Evolutionary conservation across 2,329 filamentous ascomycete genomes (phyloP).

Genomic region (Juglanconis oblonga): DNA sequence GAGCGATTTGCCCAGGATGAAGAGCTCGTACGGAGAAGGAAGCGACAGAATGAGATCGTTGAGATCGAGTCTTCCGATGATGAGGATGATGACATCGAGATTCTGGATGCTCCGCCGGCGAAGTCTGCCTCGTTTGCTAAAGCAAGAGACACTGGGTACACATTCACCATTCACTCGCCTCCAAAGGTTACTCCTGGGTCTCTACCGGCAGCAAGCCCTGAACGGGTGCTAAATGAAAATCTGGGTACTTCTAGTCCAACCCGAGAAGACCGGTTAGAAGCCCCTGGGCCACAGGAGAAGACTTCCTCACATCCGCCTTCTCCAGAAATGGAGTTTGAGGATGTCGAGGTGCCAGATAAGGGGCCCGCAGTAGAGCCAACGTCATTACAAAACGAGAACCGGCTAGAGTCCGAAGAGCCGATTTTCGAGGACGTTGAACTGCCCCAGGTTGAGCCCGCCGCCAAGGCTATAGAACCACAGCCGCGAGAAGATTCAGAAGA

Average conservation of each 20-base stretch:
- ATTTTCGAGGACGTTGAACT: conserved; percentile 32
- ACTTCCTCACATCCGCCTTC: conserved; percentile 18
- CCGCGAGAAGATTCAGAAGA: conserved; percentile 25
- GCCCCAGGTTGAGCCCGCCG: background rate
- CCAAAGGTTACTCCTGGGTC: conserved; percentile 22
- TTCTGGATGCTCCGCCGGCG: conserved; percentile 45
- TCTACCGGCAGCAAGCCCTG: background rate
- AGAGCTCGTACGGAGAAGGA: conserved; percentile 41
- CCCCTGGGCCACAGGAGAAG: too few relatives aligned
- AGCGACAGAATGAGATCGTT: conserved; percentile 50
- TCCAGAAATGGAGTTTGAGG: conserved; percentile 34
- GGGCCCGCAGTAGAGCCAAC: conserved; percentile 7
- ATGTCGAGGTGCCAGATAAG: conserved; percentile 26
- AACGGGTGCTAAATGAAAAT: background rate
- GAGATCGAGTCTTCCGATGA: conserved; percentile 62
- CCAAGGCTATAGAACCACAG: conserved; percentile 20
- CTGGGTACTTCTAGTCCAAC: background rate
- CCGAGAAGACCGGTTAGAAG: background rate
- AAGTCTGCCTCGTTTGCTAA: background rate
- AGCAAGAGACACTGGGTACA: background rate
- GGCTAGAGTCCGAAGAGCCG: conserved; percentile 22
- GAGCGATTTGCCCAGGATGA: conserved; percentile 55
- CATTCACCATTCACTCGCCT: conserved; percentile 20
- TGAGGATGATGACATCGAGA: conserved; percentile 54
- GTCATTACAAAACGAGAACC: conserved; percentile 25